Conservation (phyloP, 1,139 yeast genomes). For the Sugiyamaella japonica region DNA sequence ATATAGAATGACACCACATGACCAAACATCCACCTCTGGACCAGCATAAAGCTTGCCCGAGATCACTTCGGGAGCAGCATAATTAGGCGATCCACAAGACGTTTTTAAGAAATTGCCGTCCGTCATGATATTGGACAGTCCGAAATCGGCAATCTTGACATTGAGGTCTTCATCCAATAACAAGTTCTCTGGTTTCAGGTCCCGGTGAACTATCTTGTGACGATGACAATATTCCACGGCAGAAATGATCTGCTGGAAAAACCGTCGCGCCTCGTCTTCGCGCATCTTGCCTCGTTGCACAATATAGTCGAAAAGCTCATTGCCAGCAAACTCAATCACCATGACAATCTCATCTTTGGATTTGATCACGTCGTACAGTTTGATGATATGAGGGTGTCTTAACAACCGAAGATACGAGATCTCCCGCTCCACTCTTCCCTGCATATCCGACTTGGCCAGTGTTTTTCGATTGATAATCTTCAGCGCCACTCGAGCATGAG, state of each 20-base stretch:
- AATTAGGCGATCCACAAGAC: constrained; percentile 95
- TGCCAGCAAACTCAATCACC: constrained; percentile 97
- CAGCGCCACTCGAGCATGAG: constrained; percentile 92
- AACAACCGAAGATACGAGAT: constrained; percentile 83
- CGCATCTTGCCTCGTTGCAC: constrained; percentile 95
- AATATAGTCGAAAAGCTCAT: constrained; percentile 92
- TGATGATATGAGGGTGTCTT: constrained; percentile 96
- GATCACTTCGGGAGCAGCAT: constrained; percentile 98
- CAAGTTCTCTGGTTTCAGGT: constrained; percentile 91
- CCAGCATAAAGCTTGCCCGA: constrained; percentile 97
- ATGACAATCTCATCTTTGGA: constrained; percentile 94
- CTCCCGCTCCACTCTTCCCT: constrained; percentile 93
- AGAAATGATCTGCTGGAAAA: constrained; percentile 95
- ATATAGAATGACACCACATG: constrained; percentile 92
- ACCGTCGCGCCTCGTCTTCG: constrained; percentile 90
- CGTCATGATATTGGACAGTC: constrained; percentile 93
- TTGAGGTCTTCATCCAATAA: constrained; percentile 86
- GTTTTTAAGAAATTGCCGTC: constrained; percentile 97
- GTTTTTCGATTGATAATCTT: constrained; percentile 94
- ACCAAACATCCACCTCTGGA: constrained; percentile 99
- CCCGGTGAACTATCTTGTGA: constrained; percentile 96
- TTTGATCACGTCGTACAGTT: constrained; percentile 92
- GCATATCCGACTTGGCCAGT: constrained; percentile 95
- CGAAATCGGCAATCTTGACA: constrained; percentile 96
- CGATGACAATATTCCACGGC: constrained; percentile 98